A percentile compares a stretch with the other conserved stretches of the same genome.
Conservation (phyloP, 495 filamentous ascomycete species). For the Aspergillus avenaceus region DNA sequence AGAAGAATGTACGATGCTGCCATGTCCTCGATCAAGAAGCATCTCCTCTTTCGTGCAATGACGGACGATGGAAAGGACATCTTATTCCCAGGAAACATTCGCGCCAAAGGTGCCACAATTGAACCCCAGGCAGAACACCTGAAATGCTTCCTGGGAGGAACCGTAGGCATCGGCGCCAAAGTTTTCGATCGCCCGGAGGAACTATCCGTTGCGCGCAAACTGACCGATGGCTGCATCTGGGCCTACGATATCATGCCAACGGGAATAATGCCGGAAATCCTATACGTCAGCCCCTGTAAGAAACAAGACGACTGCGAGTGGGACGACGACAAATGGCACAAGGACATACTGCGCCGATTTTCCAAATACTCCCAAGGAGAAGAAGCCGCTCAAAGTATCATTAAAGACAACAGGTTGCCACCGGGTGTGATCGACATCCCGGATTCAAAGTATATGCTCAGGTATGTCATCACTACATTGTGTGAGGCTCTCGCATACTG, state of each 20-base stretch:
- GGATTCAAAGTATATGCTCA: conserved; percentile 64
- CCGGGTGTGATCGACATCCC: conserved; percentile 55
- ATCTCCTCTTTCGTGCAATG: conserved; percentile 81
- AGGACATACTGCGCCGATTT: conserved; percentile 25
- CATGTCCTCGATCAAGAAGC: conserved; percentile 64
- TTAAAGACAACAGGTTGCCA: conserved; percentile 44
- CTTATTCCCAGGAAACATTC: conserved; percentile 63
- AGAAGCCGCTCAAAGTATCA: conserved; percentile 32
- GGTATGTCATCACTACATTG: conserved; percentile 32
- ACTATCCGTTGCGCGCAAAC: conserved; percentile 48
- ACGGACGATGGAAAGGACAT: conserved; percentile 69
- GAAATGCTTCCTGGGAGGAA: conserved; percentile 59
- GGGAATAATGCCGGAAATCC: conserved; percentile 59
- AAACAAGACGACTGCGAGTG: conserved; percentile 45
- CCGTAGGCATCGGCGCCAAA: conserved; percentile 56
- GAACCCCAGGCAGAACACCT: conserved; percentile 52
- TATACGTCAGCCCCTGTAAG: conserved; percentile 50
- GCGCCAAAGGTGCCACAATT: conserved; percentile 19
- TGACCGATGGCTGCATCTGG: conserved; percentile 58
- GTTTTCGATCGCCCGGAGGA: conserved; percentile 54
- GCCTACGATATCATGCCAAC: conserved; percentile 53
- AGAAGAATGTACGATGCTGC: conserved; percentile 71
- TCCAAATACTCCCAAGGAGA: conserved; percentile 11
- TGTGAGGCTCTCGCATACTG: neutral
- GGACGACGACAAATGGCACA: conserved; percentile 50